Conservation (phyloP, 2,329 filamentous ascomycete genomes). For the Monosporascus sp. region DNA sequence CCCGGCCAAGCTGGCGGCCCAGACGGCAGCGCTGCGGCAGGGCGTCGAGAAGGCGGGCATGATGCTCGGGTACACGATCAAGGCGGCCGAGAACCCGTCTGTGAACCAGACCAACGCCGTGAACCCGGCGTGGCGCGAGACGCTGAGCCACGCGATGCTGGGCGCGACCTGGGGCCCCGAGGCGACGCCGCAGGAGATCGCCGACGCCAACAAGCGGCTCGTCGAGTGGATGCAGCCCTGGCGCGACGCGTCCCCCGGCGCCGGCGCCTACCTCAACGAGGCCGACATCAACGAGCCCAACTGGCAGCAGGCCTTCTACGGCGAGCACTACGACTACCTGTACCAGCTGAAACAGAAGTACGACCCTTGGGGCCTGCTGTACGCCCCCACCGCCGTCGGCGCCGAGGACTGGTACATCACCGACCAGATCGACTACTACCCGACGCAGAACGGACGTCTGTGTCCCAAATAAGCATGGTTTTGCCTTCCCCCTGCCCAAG, state of each 20-base stretch:
- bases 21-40: conserved; percentile 10
- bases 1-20: conserved; percentile 7
- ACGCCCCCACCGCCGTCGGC: conserved; percentile 42
- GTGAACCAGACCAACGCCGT: conserved; percentile 18
- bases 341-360: conserved; percentile 42
- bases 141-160: conserved; percentile 10
- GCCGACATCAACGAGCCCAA: conserved; percentile 41
- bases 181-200: conserved; percentile 7
- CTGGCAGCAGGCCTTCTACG: conserved; percentile 42
- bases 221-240: conserved; percentile 15
- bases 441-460: neutral
- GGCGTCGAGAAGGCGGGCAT: conserved; percentile 10
- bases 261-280: conserved; percentile 46
- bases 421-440: neutral
- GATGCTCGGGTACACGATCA: conserved; percentile 17
- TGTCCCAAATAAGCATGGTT: conserved; percentile 11
- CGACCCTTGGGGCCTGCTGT: conserved; percentile 41
- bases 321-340: conserved; percentile 37
- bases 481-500: no score
- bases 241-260: conserved; percentile 25
- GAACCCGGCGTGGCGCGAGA: conserved; percentile 14
- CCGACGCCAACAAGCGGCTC: conserved; percentile 9
- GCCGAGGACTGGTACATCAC: conserved; percentile 39
- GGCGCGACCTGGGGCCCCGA: conserved; percentile 10
- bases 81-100: conserved; percentile 11